Base-by-base conservation (phyloP, 805 yeast genomes). In the Hanseniaspora nectarophila region DNA sequence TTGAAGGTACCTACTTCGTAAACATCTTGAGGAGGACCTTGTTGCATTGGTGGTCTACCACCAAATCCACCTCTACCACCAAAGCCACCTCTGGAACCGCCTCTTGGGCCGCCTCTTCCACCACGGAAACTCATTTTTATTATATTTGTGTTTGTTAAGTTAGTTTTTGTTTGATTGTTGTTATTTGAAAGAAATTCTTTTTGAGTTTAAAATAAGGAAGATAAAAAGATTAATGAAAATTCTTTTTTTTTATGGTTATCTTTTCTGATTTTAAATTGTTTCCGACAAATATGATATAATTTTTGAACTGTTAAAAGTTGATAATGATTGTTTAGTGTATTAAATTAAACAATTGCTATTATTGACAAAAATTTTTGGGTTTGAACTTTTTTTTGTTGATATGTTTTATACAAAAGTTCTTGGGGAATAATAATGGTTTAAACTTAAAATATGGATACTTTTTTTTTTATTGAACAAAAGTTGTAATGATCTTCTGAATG, bases 21-120 rank as follows among this genome's bases (percentile, higher is more conserved):
- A 26, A 92, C 97, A 53, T 80, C 72, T 59, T 90, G 98, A 64
- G 98, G 98, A 39, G 98, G 98, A 50, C 98, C 98, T 70, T 81
- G 87, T 62, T 82, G 89, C 57, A 74, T 74, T 44, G 81, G 70
- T 55, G 83, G 80, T 58, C 89, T 82, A 59, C 85, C 76, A 67
- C 85, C 78, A 57, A 85, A 84, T 53, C 75, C 68, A 48, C 62
- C 56, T 18, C 67, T 66, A 55, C 75, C 73, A n/a, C n/a, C n/a
- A n/a, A n/a, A n/a, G n/a, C n/a, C n/a, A 40, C 77, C 76, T 61
- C 80, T 64, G 64, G 71, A 75, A 56, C 75, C 73, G 32, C 77
- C 76, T 62, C 80, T 64, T 44, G 57, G 55, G 46, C 68, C 67
- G 38, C 67, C 68, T 63, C 73, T 67, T 53, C 66, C 67, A 45